Evolutionary conservation across 805 yeast species (phyloP), one percentile per base, ranked within the genome.

Genomic region (Barnettozyma sucrosica): DNA sequence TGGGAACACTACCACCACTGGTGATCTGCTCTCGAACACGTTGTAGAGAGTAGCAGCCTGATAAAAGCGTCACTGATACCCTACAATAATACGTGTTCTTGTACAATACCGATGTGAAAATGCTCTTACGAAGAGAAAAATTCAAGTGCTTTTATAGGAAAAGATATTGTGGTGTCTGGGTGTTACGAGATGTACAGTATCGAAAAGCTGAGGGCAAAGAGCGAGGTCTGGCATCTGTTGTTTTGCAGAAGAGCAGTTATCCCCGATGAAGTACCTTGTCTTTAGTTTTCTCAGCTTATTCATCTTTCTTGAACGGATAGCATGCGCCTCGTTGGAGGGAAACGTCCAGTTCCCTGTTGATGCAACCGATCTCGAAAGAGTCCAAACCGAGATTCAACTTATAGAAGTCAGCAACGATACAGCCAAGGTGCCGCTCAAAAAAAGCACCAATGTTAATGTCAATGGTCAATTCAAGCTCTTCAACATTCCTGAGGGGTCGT

Each of bases 21-120:
- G 51, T 47, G 45, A 44, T 51, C 53, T 51, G 25, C 52, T 58
- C 56, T 58, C 55, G 61, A 55, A 53, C 54, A 34, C 58, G 62
- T 56, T 56, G 62, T 58, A 58, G 62, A 58, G 62, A 57, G 61
- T 52, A 51, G 49, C 51, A 56, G 59, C 51, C 62, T 55, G 28
- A 43, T 34, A 41, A 40, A 48, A 43, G n/a, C 23, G 58, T 49
- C 59, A 51, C 58, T 51, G 58, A 56, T 51, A 57, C 61, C 53
- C 62, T 57, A 58, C 61, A 58, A 56, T 56, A 58, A 57, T 56
- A 58, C 62, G 57, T 38, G 53, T 54, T 47, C 61, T 55, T 47
- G 45, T 56, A 56, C 59, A 56, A 56, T 56, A 50, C 50, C 45
- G 55, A 40, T 41, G 39, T 45, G 41, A 33, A 52, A 52, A 46